A percentile compares a stretch with the other conserved stretches of the same genome.
These are phyloP conservation scores for Centaurea solstitialis DNA, from an alignment of 129 eudicot genomes.

Conservation along the genomic window DNA sequence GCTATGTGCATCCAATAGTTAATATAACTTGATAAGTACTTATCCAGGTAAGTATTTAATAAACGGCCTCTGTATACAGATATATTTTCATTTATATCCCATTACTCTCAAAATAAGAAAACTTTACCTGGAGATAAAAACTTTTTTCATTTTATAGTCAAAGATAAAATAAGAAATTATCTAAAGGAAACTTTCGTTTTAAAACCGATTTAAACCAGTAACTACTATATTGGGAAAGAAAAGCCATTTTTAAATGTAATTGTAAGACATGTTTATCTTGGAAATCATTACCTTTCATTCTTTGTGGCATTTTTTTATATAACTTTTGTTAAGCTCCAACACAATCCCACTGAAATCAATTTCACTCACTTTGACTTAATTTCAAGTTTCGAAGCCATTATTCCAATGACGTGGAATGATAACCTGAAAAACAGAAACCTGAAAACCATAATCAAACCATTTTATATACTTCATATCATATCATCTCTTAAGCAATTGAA, in stretches of 20 bases:
- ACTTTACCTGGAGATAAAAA: too few relatives aligned
- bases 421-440: constrained; percentile 25
- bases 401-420: constrained; percentile 23
- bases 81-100: too few relatives aligned
- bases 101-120: too few relatives aligned
- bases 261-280: constrained; percentile 22
- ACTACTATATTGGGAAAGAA: constrained; percentile 28
- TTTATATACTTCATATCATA: background rate
- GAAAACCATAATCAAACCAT: constrained; percentile 27
- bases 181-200: too few relatives aligned
- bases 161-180: too few relatives aligned
- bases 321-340: background rate
- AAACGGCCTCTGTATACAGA: too few relatives aligned
- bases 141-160: too few relatives aligned
- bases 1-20: too few relatives aligned
- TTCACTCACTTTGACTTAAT: constrained; percentile 15
- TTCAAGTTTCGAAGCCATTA: constrained; percentile 32
- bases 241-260: background rate
- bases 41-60: too few relatives aligned
- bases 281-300: constrained; percentile 6
- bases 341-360: background rate
- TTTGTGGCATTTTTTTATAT: background rate
- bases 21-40: too few relatives aligned
- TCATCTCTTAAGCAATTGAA: background rate
- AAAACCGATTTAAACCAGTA: background rate